These are phyloP conservation scores for Lepiota brunneoincarnata DNA, from an alignment of 768 basidiomycete species.

Conservation along the genomic window DNA sequence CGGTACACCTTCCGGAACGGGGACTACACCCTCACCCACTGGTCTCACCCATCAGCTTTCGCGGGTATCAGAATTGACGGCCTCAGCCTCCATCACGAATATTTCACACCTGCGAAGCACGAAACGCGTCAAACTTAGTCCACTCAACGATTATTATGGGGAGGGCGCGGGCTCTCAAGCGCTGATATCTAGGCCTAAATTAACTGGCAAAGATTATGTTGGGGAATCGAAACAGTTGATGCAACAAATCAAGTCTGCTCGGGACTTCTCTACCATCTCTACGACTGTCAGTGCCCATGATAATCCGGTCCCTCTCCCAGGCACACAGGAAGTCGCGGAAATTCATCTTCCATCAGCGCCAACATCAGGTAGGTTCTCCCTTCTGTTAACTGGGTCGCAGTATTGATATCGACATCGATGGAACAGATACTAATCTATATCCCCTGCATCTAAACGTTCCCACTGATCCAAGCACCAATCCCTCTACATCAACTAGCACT, in stretches of 20 bases:
- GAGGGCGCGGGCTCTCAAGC: conserved; percentile 47
- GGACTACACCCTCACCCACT: conserved; percentile 43
- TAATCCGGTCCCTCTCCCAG: conserved; percentile 15
- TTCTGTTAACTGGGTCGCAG: conserved; percentile 2
- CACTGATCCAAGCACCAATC: conserved; percentile 22
- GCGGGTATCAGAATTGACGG: conserved; percentile 43
- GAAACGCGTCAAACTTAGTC: conserved; percentile 80
- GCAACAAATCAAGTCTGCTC: conserved; percentile 76
- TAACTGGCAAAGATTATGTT: conserved; percentile 63
- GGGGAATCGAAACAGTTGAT: conserved; percentile 76
- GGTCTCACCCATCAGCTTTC: conserved; percentile 44
- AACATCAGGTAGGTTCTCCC: conserved; percentile 1
- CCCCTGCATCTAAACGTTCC: conserved; percentile 32
- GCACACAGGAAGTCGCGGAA: conserved; percentile 11
- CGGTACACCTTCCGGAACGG: conserved; percentile 63
- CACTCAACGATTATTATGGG: conserved; percentile 54
- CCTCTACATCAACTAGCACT: conserved; percentile 28
- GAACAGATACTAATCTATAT: conserved; percentile 27
- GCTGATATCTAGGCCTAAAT: conserved; percentile 46
- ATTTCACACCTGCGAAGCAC: conserved; percentile 64
- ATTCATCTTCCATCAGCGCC: background rate
- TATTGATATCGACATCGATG: conserved; percentile 4
- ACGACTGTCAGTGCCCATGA: conserved; percentile 47
- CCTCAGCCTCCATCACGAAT: conserved; percentile 28
- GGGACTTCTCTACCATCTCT: conserved; percentile 75